phyloP scores from a whole-genome alignment of 495 filamentous ascomycete species.

The Tuber brumale region DNA sequence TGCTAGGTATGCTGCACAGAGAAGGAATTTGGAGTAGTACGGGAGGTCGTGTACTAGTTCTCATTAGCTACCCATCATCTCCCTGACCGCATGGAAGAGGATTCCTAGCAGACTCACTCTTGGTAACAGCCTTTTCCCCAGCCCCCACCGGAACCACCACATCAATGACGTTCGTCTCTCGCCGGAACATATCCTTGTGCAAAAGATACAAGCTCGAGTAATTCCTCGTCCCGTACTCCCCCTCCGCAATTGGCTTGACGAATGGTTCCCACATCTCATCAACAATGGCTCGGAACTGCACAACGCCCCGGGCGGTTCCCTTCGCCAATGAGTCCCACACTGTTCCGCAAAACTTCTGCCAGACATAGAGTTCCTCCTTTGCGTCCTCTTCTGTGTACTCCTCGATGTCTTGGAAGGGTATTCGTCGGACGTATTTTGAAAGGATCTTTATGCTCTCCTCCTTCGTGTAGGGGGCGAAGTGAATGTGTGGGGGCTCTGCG shows the following conservation, averaged over 20 bases:
- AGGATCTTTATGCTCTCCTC: constrained; percentile 69
- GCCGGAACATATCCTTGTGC: constrained; percentile 41
- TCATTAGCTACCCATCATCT: constrained; percentile 3
- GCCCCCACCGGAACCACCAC: constrained; percentile 40
- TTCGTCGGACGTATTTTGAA: constrained; percentile 47
- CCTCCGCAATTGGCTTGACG: constrained; percentile 57
- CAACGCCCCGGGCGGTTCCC: constrained; percentile 58
- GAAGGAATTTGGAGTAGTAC: constrained; percentile 71
- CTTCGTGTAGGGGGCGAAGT: constrained; percentile 80
- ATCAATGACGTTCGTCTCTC: constrained; percentile 49
- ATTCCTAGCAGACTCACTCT: constrained; percentile 15
- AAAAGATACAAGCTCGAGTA: constrained; percentile 60
- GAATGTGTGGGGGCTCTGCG: constrained; percentile 67
- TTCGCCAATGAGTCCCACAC: constrained; percentile 68
- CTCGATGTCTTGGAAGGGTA: constrained; percentile 26
- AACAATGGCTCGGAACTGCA: constrained; percentile 54
- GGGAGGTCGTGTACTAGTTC: constrained; percentile 52
- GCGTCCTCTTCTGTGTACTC: constrained; percentile 28
- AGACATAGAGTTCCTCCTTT: constrained; percentile 55
- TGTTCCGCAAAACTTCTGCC: constrained; percentile 66
- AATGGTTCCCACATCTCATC: constrained; percentile 63
- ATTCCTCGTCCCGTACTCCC: constrained; percentile 63
- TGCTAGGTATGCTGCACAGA: constrained; percentile 83
- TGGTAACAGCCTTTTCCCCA: constrained; percentile 14
- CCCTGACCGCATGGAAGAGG: neutral